Base-by-base conservation (phyloP, 495 filamentous ascomycete species). In the Xylaria scruposa region DNA sequence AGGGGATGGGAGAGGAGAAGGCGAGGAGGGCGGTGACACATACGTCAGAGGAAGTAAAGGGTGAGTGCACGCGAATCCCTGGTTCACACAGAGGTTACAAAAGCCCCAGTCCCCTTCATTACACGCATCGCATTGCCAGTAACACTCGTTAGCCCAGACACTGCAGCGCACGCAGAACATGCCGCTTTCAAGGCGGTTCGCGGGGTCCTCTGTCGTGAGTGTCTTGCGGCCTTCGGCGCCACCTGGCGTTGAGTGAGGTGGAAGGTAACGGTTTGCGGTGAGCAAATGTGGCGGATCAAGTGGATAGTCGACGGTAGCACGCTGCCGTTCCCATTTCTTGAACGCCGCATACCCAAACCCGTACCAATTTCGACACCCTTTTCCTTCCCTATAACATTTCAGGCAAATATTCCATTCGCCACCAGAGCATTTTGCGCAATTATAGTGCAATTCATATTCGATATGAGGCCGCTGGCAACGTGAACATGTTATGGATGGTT, bases 41-140 rank as follows among this genome's bases (percentile, higher is more conserved):
- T 85, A 86, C 8, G 80, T 77, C 13, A 95, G 81, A 3, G 94
- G 92, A 1, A 95, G 83, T 0, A 97, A 82, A 0, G 90, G 83
- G 76, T 97, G 94, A 0, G 89, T 92, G 81, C 94, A 97, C 73
- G 88, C 90, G 54, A 84, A 84, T 15, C 90, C 92, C 79, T 89
- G 89, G 58, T 93, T 93, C 36, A 97, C 93, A 76, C 94, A 97
- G 68, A 81, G 77, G 71, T 91, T 91, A 81, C 94, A 97, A 75
- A 93, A 97, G 0, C 94, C 94, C 94, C 94, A 97, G 75, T 94
- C 94, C 33, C 92, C 94, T 67, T 95, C 91, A 75, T 97, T 97
- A 81, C 94, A 97, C 47, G 84, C 74, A 67, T 89, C 88, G 79
- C 94, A 97, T 70, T 91, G 88, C 94, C 94, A 97, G 77, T 91